Base-by-base conservation (phyloP, 768 basidiomycete species). In the Suillus spraguei region DNA sequence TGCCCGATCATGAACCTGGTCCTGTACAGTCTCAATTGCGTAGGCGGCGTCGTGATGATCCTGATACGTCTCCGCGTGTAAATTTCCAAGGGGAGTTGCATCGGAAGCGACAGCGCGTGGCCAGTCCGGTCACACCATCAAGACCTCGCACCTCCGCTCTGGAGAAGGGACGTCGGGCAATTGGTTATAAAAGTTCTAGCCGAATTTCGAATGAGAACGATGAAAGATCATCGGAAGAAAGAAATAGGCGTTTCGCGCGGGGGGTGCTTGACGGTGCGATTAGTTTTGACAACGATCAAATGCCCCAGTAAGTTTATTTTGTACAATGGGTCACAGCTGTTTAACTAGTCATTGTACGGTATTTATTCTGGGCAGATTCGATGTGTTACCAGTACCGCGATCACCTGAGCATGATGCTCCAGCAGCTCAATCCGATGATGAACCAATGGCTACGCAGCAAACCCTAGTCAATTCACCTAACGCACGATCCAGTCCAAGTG, bases 171-270 rank as follows among this genome's bases (percentile, higher is more conserved):
- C 64, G 47, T 0, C 24, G 16, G 6, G 20, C 58, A 39, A 49
- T 28, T 33, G 36, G 1, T 5, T 38, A 58, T 28, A 17, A 17
- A 3, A 13, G 56, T 54, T 20, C 8, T 1, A 39, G 14, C 20
- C 60, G 55, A 38, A 46, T 28, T 36, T 39, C 7, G n/a, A 55
- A 20, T 16, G 7, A 6, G 2, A 60, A 60, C 28, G 52, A 36
- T 32, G 17, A 9, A 28, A 20, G 24, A 10, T 66, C 65, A 16
- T 38, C 59, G 39, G 65, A 65, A 22, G 32, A 68, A 10, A 62
- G 67, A 61, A 72, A 53, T 4, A 71, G 71, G 59, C 64, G 69
- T 6, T 74, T 76, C 54, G 73, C 71, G 8, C 69, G 69, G 50
- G 61, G 54, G 4, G 11, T 16, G 22, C 68, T 63, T n/a, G 62